Base-by-base conservation (phyloP, 2,329 filamentous ascomycete species). In the Phialocephala sp. region DNA sequence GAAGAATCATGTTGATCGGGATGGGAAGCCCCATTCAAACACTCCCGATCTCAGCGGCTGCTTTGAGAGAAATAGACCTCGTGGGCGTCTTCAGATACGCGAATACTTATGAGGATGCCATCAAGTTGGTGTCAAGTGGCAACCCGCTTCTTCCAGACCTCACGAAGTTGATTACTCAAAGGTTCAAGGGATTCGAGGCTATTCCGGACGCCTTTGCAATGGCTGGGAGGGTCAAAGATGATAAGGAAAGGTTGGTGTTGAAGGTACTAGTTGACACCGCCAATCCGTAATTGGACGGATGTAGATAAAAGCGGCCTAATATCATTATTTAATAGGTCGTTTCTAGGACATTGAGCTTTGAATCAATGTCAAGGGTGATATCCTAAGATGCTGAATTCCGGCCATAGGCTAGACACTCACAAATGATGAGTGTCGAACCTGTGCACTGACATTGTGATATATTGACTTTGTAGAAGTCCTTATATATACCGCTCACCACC, bases 101-200 rank as follows among this genome's bases (percentile, higher is more conserved):
- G 32, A 90, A 97, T 82, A 97, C 92, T 12, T 98, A 94, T 91
- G 93, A 93, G 36, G 88, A 93, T 68, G 95, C 95, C 43, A 97
- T 98, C 71, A 87, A 93, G 59, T 82, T 98, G 69, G 85, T 98
- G 32, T 87, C 92, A 81, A 93, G 90, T 77, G 91, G 91, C 0
- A 87, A 75, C 27, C 69, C 73, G 6, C 59, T 73, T 15, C 71
- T 97, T 2, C 86, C 97, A 72, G 88, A 96, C 77, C 80, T 98
- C 73, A 85, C 84, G 68, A 91, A 87, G 78, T 81, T 99, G 65
- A 92, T 97, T 45, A 97, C 94, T 57, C 94, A 98, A 81, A 85
- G 92, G 24, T 97, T 91, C 80, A 72, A 72, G 52, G 83, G 85
- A 68, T 82, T 98, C 54, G 94, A 97, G 79, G 89, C 95, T 75